phyloP scores from a whole-genome alignment of 495 filamentous ascomycete genomes.

The Tuber brumale region DNA sequence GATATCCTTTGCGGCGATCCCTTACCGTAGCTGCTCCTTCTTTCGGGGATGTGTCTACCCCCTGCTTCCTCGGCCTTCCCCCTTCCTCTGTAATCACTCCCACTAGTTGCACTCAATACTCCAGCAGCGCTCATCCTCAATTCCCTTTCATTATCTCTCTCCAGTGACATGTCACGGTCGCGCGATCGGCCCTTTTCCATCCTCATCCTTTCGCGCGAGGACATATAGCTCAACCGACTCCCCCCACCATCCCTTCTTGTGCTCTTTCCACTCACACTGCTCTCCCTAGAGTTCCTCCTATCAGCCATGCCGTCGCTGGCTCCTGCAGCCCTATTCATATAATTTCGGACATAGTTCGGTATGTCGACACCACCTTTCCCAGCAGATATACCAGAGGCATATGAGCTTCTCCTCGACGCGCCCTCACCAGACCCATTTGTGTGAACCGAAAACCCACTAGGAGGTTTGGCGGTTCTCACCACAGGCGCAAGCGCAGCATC shows the following conservation, averaged over 20 bases:
- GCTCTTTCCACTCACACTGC: slow-evolving; percentile 21
- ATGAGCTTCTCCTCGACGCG: slow-evolving; percentile 43
- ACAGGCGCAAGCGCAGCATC: slow-evolving; percentile 76
- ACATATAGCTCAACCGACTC: slow-evolving; percentile 34
- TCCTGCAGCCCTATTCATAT: slow-evolving; percentile 39
- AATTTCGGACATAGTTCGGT: slow-evolving; percentile 41
- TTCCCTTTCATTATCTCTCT: slow-evolving; percentile 27
- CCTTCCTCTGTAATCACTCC: slow-evolving; percentile 22
- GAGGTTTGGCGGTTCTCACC: slow-evolving; percentile 77
- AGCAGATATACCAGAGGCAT: slow-evolving; percentile 46
- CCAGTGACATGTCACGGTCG: not conserved
- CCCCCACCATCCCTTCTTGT: slow-evolving; percentile 22
- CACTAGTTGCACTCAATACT: slow-evolving; percentile 23
- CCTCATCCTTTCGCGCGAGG: slow-evolving; percentile 37
- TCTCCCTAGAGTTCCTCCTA: slow-evolving; percentile 32
- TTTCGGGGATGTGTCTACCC: slow-evolving; percentile 34
- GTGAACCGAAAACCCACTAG: slow-evolving; percentile 61
- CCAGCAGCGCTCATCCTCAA: slow-evolving; percentile 36
- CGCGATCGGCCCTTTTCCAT: slow-evolving; percentile 24
- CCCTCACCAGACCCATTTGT: slow-evolving; percentile 56
- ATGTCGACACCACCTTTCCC: slow-evolving; percentile 49
- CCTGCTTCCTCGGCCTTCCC: slow-evolving; percentile 26
- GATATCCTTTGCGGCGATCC: slow-evolving; percentile 25
- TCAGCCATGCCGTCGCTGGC: slow-evolving; percentile 51
- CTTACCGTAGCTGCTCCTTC: slow-evolving; percentile 38